Base-by-base conservation (phyloP, 768 basidiomycete genomes). In the Leccinum pellstonianum region DNA sequence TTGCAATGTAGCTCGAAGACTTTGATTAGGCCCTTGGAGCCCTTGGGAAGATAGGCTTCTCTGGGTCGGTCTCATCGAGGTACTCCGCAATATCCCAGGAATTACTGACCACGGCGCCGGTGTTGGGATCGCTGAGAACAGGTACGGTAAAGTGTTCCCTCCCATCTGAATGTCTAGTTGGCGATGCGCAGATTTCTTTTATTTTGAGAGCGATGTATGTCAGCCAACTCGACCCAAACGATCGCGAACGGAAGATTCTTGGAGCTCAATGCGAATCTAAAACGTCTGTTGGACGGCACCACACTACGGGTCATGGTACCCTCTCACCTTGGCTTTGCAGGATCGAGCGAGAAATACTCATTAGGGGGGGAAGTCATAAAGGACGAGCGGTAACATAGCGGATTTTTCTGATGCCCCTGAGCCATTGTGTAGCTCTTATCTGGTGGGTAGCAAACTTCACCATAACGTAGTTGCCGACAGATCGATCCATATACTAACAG, bases 311-410 rank as follows among this genome's bases (percentile, higher is more conserved):
- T 5, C 7, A 10, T 2, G 47, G 9, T 54, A 25, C n/a, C 8
- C 4, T 60, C 56, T 9, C 2, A 64, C 80, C 77, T 77, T 21
- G 76, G 65, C 57, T 72, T 81, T 59, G 70, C 75, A 7, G 72
- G 64, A 54, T 79, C 79, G 9, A 72, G 71, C 1, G 77, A 71
- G 71, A 72, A 78, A 3, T 14, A 57, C 23, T 69, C 70, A 1
- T 64, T 68, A 0, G 73, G 70, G 6, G 17, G 75, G 70, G 27
- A 75, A 70, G 17, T 79, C 77, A 27, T 77, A 77, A 55, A 79
- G 66, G 53, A 68, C 60, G n/a, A 77, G 70, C 1, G 71, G 64
- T 12, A 64, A 52, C 71, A 72, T 74, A 2, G 29, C 46, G 23
- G n/a, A 23, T 11, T 35, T 46, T 15, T 55, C 56, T 50, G 21